Evolutionary conservation across 1,139 yeast species (phyloP).

Genomic region (Insectozyma bohioensis): DNA sequence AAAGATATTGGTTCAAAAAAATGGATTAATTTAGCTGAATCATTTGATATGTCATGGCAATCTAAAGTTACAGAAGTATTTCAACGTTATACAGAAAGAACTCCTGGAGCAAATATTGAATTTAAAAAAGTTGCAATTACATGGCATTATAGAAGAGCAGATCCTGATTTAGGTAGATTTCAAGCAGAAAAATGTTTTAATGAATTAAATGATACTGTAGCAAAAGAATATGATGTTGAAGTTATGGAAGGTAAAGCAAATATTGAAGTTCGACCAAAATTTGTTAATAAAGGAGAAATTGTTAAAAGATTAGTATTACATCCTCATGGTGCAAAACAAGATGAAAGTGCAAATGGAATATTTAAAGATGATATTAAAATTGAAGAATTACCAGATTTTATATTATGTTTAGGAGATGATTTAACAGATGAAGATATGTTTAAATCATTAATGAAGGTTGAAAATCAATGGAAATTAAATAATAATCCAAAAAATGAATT

Average conservation of each 20-base stretch:
- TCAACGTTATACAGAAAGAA: slow-evolving; percentile 73
- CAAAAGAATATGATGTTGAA: slow-evolving; percentile 75
- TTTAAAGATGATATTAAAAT: slow-evolving; percentile 25
- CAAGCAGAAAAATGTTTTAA: slow-evolving; percentile 77
- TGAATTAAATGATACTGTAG: slow-evolving; percentile 61
- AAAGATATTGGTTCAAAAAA: slow-evolving; percentile 58
- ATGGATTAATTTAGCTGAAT: slow-evolving; percentile 85
- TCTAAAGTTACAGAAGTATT: slow-evolving; percentile 71
- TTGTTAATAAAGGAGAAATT: slow-evolving; percentile 95
- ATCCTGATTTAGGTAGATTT: slow-evolving; percentile 86
- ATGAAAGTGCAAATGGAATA: slow-evolving; percentile 11
- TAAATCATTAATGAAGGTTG: slow-evolving; percentile 63
- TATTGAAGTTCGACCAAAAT: slow-evolving; percentile 90
- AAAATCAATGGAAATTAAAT: slow-evolving; percentile 42
- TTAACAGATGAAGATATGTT: slow-evolving; percentile 98
- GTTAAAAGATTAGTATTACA: slow-evolving; percentile 74
- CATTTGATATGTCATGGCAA: slow-evolving; percentile 95
- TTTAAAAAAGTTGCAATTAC: slow-evolving; percentile 90
- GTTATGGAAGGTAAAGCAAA: slow-evolving; percentile 95
- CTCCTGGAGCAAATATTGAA: slow-evolving; percentile 90
- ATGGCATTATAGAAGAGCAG: slow-evolving; percentile 97
- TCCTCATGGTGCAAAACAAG: slow-evolving; percentile 52
- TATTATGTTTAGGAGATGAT: slow-evolving; percentile 92
- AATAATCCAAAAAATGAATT: slow-evolving; percentile 42
- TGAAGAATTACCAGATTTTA: slow-evolving; percentile 71